phyloP scores from a whole-genome alignment of 805 yeast species.

The Candida schatavii region DNA sequence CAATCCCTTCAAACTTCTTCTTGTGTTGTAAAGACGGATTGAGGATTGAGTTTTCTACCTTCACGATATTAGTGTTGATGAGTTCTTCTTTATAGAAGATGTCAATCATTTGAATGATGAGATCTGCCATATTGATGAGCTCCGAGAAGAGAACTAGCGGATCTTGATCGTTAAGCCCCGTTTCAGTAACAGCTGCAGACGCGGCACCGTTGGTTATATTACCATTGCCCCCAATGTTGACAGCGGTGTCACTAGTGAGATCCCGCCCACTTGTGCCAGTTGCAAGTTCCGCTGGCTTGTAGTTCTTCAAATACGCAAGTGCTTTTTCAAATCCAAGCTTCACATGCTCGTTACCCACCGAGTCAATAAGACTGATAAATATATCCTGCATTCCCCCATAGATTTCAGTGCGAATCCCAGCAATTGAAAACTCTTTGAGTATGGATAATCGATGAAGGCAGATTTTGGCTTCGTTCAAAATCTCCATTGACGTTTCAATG shows the following conservation, averaged over 20 bases:
- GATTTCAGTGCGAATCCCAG: slow-evolving; percentile 29
- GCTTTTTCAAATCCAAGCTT: slow-evolving; percentile 84
- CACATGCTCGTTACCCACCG: slow-evolving; percentile 73
- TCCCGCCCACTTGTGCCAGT: no score
- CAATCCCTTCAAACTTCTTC: slow-evolving; percentile 71
- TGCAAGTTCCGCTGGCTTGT: slow-evolving; percentile 57
- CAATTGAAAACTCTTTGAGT: slow-evolving; percentile 33
- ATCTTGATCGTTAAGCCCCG: slow-evolving; percentile 38
- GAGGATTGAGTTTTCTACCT: slow-evolving; percentile 72
- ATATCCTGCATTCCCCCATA: slow-evolving; percentile 51
- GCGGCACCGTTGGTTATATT: neutral
- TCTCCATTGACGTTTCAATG: slow-evolving; percentile 71
- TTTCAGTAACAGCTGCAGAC: neutral
- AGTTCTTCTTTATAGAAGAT: slow-evolving; percentile 89
- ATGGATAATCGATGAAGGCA: slow-evolving; percentile 56
- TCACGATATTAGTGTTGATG: slow-evolving; percentile 53
- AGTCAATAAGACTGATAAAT: slow-evolving; percentile 61
- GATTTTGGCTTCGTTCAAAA: slow-evolving; percentile 65
- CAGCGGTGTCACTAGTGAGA: slow-evolving; percentile 18
- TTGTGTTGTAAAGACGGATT: slow-evolving; percentile 76
- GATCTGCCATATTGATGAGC: slow-evolving; percentile 87
- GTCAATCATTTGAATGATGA: slow-evolving; percentile 87
- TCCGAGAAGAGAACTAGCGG: slow-evolving; percentile 88
- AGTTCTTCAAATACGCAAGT: slow-evolving; percentile 60
- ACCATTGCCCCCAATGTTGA: slow-evolving; percentile 2